phyloP scores from a whole-genome alignment of 257 asterid species.

The Gentiana straminea region DNA sequence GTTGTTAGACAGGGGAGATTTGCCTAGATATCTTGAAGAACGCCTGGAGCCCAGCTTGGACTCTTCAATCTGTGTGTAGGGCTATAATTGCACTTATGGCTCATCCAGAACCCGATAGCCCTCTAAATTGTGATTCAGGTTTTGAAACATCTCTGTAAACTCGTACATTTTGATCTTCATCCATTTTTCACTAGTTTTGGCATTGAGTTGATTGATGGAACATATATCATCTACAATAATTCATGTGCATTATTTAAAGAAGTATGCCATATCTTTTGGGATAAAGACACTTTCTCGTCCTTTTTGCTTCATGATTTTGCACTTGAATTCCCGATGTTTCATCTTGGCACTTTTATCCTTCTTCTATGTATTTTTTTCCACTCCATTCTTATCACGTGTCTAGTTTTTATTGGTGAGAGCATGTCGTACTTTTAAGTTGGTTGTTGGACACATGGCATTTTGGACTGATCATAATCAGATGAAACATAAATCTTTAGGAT shows the following conservation, averaged over 20 bases:
- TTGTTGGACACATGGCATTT: too few species aligned
- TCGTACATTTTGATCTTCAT: not conserved
- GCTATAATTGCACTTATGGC: slow-evolving; percentile 99
- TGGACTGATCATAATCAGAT: too few species aligned
- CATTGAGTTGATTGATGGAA: too few species aligned
- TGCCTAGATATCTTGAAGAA: slow-evolving; percentile 99
- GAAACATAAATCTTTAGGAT: not conserved
- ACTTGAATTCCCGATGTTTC: too few species aligned
- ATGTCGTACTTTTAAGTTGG: too few species aligned
- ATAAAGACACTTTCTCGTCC: too few species aligned
- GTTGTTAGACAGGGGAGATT: slow-evolving; percentile 84
- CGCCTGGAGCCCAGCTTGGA: slow-evolving; percentile 99
- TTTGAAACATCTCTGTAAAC: slow-evolving; percentile 1
- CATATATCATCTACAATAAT: not conserved
- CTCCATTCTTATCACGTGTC: too few species aligned
- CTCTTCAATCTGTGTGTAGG: slow-evolving; percentile 95
- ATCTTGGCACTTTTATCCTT: too few species aligned
- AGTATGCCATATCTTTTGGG: not conserved
- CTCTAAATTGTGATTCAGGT: slow-evolving; percentile 99
- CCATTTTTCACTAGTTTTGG: not conserved
- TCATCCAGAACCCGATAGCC: slow-evolving; percentile 99
- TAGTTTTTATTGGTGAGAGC: too few species aligned
- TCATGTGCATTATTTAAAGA: not conserved
- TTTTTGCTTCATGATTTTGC: too few species aligned
- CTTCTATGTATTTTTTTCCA: too few species aligned